phyloP scores from a whole-genome alignment of 2,329 filamentous ascomycete genomes.

The Cladosporium sp. region DNA sequence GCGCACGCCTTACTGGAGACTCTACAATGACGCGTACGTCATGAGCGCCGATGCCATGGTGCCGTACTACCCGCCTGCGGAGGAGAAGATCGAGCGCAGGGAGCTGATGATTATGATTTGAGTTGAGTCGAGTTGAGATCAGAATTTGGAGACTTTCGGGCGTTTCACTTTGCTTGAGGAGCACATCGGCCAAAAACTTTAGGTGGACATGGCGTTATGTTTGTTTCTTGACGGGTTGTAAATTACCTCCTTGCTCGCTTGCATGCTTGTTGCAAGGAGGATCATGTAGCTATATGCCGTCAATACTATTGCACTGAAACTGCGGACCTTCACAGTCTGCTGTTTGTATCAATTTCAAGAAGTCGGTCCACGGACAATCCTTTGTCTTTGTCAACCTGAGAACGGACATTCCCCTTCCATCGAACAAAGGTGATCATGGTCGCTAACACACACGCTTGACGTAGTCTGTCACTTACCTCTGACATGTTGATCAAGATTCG shows the following conservation, averaged over 20 bases:
- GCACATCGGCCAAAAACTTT: not conserved
- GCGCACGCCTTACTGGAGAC: conserved; percentile 87
- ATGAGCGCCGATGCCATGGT: conserved; percentile 92
- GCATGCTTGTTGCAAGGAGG: not conserved
- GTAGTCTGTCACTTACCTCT: not conserved
- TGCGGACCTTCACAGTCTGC: not conserved
- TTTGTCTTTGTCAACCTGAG: not conserved
- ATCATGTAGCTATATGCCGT: not conserved
- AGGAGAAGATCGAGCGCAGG: conserved; percentile 24
- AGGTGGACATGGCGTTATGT: not conserved
- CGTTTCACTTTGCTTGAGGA: not conserved
- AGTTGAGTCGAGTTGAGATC: not conserved
- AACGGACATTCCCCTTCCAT: not conserved
- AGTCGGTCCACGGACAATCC: not conserved
- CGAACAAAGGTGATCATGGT: not conserved
- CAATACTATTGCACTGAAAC: not conserved
- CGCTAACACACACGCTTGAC: not conserved
- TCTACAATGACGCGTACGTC: conserved; percentile 97
- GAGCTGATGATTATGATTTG: conserved; percentile 28
- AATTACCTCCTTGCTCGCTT: not conserved
- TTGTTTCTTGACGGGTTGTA: not conserved
- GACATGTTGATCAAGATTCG: not conserved
- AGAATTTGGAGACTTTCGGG: not conserved
- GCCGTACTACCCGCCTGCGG: conserved; percentile 74
- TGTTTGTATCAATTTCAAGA: not conserved